A percentile compares a stretch with the other conserved stretches of the same genome.
These are phyloP conservation scores for Suillus tomentosus DNA, from an alignment of 768 basidiomycete species.

Conservation along the genomic window DNA sequence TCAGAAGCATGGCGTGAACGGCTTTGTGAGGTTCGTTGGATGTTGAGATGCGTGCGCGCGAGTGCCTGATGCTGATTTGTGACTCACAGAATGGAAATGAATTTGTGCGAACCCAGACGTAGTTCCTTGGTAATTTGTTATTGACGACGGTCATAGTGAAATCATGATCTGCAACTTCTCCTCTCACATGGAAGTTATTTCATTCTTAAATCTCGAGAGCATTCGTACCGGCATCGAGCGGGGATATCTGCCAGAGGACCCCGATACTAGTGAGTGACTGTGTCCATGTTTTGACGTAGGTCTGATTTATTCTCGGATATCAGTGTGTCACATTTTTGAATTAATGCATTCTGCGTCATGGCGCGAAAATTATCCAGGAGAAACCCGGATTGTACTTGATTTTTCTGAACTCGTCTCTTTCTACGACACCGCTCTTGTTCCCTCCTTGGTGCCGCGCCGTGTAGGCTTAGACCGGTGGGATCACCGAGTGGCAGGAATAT, in stretches of 20 bases:
- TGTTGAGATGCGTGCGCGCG: neutral
- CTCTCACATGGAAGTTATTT: conserved; percentile 38
- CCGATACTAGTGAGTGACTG: neutral
- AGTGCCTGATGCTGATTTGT: neutral
- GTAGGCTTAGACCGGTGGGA: conserved; percentile 24
- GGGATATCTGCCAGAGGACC: neutral
- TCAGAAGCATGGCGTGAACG: conserved; percentile 32
- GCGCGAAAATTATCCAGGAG: conserved; percentile 28
- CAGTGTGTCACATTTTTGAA: conserved; percentile 12
- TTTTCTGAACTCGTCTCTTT: conserved; percentile 25
- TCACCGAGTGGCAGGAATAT: conserved; percentile 20
- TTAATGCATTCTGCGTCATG: conserved; percentile 20
- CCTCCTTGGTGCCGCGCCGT: conserved; percentile 19
- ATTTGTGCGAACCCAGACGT: conserved; percentile 39
- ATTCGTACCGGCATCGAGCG: no score
- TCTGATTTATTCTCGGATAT: neutral
- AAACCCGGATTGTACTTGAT: conserved; percentile 26
- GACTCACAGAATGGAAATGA: conserved; percentile 46
- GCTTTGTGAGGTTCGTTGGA: conserved; percentile 30
- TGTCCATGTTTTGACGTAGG: conserved; percentile 2
- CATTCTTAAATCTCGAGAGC: conserved; percentile 37
- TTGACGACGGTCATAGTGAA: conserved; percentile 36
- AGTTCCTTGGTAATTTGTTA: neutral
- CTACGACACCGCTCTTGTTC: conserved; percentile 28
- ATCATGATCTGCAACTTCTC: conserved; percentile 51